A percentile compares a stretch with the other conserved stretches of the same genome.
Evolutionary conservation across 805 yeast species (phyloP).

Genomic region (Candida bentonensis): DNA sequence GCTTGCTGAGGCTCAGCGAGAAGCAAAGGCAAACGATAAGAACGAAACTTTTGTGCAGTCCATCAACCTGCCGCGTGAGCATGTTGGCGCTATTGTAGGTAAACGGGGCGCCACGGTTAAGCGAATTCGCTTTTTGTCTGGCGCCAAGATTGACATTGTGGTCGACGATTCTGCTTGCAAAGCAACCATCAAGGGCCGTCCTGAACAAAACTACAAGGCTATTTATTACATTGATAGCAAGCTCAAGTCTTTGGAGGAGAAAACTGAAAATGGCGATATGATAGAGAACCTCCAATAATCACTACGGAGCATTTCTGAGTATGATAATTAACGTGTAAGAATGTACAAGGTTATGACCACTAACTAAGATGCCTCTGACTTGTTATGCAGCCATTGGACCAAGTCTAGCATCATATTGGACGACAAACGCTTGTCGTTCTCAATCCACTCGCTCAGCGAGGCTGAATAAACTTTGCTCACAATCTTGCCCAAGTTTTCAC

Average conservation of each 20-base stretch:
- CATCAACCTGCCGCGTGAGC: conserved; percentile 53
- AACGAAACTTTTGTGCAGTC: conserved; percentile 25
- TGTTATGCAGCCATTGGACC: conserved; percentile 62
- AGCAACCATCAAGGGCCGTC: conserved; percentile 53
- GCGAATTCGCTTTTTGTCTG: conserved; percentile 56
- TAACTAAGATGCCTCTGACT: conserved; percentile 8
- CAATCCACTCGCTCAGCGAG: conserved; percentile 50
- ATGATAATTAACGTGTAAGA: too few species aligned
- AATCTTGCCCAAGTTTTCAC: conserved; percentile 20
- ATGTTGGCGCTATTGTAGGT: conserved; percentile 70
- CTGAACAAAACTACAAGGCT: conserved; percentile 58
- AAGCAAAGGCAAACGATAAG: conserved; percentile 34
- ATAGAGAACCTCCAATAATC: too few species aligned
- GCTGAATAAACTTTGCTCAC: conserved; percentile 43
- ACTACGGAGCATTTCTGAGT: too few species aligned
- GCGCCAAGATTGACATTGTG: conserved; percentile 57
- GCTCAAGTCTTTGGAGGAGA: too few species aligned
- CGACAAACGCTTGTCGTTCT: conserved; percentile 30
- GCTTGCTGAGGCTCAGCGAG: conserved; percentile 10
- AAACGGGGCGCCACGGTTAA: conserved; percentile 67
- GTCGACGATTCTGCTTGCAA: conserved; percentile 44
- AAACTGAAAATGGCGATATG: too few species aligned
- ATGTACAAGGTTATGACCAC: conserved; percentile 3
- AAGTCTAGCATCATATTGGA: conserved; percentile 59
- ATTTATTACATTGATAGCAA: conserved; percentile 57